phyloP scores from a whole-genome alignment of 2,329 filamentous ascomycete genomes.

The Remersonia thermophila region DNA sequence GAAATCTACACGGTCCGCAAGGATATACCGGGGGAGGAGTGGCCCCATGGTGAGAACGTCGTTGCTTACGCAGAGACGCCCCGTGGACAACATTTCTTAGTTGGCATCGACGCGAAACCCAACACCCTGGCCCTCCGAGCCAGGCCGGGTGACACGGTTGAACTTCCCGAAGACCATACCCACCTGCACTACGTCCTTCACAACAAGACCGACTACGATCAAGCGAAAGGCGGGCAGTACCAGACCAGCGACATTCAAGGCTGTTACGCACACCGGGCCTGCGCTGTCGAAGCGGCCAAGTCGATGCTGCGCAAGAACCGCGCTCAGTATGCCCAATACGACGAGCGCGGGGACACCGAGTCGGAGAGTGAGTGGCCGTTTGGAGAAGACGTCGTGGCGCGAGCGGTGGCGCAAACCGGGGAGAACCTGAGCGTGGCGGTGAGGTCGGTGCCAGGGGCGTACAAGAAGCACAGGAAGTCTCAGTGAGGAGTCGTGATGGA shows the following conservation, averaged over 20 bases:
- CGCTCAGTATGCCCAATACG: slow-evolving; percentile 21
- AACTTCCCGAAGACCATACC: slow-evolving; percentile 18
- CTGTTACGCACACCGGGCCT: slow-evolving; percentile 22
- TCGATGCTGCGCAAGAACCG: slow-evolving; percentile 20
- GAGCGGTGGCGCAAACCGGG: slow-evolving; percentile 30
- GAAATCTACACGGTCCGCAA: slow-evolving; percentile 19
- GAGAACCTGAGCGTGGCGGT: slow-evolving; percentile 29
- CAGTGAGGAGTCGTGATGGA: no score
- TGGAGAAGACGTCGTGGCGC: slow-evolving; percentile 31
- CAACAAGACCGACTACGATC: slow-evolving; percentile 29
- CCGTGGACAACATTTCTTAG: slow-evolving; percentile 25
- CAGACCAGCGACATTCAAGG: slow-evolving; percentile 29
- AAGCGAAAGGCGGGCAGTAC: slow-evolving; percentile 22
- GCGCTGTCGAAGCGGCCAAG: slow-evolving; percentile 25
- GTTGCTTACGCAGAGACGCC: slow-evolving; percentile 26
- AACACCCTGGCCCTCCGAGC: slow-evolving; percentile 23
- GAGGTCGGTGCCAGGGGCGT: slow-evolving; percentile 21
- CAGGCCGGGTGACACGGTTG: slow-evolving; percentile 8
- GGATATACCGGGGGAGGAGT: slow-evolving; percentile 11
- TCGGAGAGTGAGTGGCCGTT: slow-evolving; percentile 28
- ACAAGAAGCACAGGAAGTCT: slow-evolving; percentile 19
- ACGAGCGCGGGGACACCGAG: slow-evolving; percentile 13
- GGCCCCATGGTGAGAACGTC: slow-evolving; percentile 27
- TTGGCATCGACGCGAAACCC: slow-evolving; percentile 26
- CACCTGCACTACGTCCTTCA: slow-evolving; percentile 31